These are phyloP conservation scores for Pythium rhizo-oryzae DNA, from an alignment of 352 stramenopile genomes.

Conservation along the genomic window DNA sequence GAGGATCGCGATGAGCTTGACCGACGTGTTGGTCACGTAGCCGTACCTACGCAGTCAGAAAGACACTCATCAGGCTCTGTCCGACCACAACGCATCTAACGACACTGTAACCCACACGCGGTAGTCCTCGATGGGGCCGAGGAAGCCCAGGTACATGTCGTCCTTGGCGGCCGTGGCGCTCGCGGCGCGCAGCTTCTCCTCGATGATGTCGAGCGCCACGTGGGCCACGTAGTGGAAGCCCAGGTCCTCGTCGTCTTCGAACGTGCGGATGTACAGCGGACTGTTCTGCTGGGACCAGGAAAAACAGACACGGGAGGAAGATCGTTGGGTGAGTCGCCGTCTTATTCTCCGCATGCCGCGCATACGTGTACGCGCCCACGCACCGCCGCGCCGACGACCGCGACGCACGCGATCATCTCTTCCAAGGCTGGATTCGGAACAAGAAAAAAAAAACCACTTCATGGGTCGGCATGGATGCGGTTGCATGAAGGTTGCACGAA, in stretches of 20 bases:
- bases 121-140: conserved; percentile 87
- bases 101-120: conserved; percentile 46
- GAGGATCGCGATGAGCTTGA: conserved; percentile 83
- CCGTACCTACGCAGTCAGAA: conserved; percentile 44
- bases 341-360: too few relatives aligned
- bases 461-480: too few relatives aligned
- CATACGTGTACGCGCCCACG: conserved; percentile 22
- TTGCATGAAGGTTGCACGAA: conserved; percentile 33
- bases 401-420: conserved; percentile 81
- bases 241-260: conserved; percentile 84
- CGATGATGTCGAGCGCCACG: conserved; percentile 83
- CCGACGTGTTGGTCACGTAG: conserved; percentile 87
- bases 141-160: conserved; percentile 88
- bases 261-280: conserved; percentile 82
- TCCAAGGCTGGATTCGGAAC: not conserved
- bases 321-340: too few relatives aligned
- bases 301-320: not conserved
- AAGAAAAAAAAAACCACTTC: not conserved
- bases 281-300: conserved; percentile 56
- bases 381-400: conserved; percentile 79
- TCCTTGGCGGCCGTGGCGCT: conserved; percentile 61
- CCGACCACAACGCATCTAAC: not conserved
- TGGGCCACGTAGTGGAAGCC: conserved; percentile 89
- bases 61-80: not conserved
- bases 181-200: conserved; percentile 69